Evolutionary conservation across 148 eudicot genomes (phyloP), one percentile per base, ranked within the genome.

Genomic region (Rhododendron williamsianum): DNA sequence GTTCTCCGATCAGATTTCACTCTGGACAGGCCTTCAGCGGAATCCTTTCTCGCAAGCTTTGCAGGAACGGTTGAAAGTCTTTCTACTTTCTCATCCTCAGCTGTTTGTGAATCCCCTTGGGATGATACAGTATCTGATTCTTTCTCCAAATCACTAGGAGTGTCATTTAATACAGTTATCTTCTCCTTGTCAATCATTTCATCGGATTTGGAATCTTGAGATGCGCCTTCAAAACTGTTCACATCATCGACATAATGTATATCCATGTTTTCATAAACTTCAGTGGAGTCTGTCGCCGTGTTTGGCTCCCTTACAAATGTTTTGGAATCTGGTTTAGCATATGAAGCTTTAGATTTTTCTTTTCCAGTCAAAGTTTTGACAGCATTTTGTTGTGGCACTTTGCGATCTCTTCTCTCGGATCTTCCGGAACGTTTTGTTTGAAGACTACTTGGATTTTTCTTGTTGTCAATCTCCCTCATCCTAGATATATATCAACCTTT

Each of bases 391-490:
- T 84, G 89, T 35, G 58, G 87, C 41, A 85, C 80, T 83, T 89
- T 92, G 84, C 81, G 87, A 76, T 91, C 95, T 84, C 92, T 89
- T 82, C 89, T 91, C 23, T 89, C 89, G 15, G 93, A 84, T 87
- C 91, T 91, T 87, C 84, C 90, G 36, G 93, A 72, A 48, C 86
- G 91, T 81, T 89, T 91, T 71, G 85, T 85, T 86, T 91, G 94
- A 84, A 85, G 87, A 88, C 84, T 92, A 78, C 87, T 92, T 83
- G 90, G 91, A 84, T 74, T 89, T 86, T 86, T 93, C 87, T 92
- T 91, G 91, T 85, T 92, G 60, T 91, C 98, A 30, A 69, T 76
- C 79, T 94, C 94, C 89, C 92, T 92, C 96, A 95, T 94, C 82
- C 87, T 90, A 41, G 54, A 84, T 72, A 83, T 82, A 51, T 18